phyloP scores from a whole-genome alignment of 2,329 filamentous ascomycete genomes.

The Diplodia intermedia region DNA sequence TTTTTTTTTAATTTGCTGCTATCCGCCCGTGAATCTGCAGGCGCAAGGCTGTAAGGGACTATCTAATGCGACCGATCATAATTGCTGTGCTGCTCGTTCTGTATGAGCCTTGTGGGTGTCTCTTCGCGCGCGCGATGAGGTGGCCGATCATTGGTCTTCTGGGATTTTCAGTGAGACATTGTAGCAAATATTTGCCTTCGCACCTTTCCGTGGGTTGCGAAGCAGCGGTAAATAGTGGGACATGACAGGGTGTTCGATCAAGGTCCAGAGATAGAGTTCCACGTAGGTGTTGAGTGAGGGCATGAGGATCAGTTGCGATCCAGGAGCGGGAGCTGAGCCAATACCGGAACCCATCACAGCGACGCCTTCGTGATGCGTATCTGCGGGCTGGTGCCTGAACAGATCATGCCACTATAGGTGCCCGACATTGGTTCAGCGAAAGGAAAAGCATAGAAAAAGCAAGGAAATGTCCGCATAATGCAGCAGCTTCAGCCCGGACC shows the following conservation, averaged over 20 bases:
- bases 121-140: neutral
- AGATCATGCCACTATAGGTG: constrained; percentile 18
- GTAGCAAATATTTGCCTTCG: neutral
- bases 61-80: neutral
- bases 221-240: neutral
- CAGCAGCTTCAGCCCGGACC: neutral
- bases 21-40: neutral
- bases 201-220: neutral
- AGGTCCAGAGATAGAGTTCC: too few relatives aligned
- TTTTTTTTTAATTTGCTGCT: neutral
- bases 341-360: neutral
- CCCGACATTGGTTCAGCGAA: neutral
- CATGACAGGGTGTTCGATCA: neutral
- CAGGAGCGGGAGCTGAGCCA: neutral
- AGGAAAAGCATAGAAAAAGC: neutral
- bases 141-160: neutral
- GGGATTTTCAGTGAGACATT: neutral
- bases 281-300: neutral
- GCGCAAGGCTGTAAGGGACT: too few relatives aligned
- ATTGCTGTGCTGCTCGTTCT: neutral
- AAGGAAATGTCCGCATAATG: neutral
- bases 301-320: neutral
- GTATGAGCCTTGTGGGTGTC: neutral
- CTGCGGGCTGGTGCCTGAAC: neutral
- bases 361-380: neutral